These are phyloP conservation scores for Smallanthus sonchifolius DNA, from an alignment of 129 eudicot species.

Conservation along the genomic window DNA sequence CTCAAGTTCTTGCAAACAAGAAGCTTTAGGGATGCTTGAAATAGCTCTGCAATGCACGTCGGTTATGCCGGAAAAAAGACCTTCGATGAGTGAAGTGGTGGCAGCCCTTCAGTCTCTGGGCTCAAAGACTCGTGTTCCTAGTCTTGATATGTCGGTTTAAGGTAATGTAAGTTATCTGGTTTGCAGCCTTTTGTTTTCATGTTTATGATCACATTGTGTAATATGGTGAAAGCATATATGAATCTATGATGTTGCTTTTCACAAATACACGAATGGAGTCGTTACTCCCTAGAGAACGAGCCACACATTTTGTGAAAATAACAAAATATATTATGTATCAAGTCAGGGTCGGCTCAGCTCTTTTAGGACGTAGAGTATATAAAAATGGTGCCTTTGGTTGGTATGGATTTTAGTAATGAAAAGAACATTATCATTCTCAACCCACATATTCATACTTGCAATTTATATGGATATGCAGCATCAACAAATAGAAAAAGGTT, in stretches of 20 bases:
- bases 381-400: too few relatives aligned
- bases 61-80: conserved; percentile 77
- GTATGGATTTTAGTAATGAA: too few relatives aligned
- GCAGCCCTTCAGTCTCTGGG: conserved; percentile 56
- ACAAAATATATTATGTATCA: not conserved
- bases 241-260: conserved; percentile 8
- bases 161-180: conserved; percentile 24
- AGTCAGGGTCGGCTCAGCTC: too few relatives aligned
- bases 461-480: too few relatives aligned
- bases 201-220: conserved; percentile 8
- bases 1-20: conserved; percentile 38
- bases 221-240: conserved; percentile 19
- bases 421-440: too few relatives aligned
- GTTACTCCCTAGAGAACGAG: too few relatives aligned
- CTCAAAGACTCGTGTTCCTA: conserved; percentile 26
- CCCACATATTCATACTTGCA: too few relatives aligned
- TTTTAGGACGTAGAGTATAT: too few relatives aligned
- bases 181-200: conserved; percentile 24
- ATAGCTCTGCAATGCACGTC: conserved; percentile 60
- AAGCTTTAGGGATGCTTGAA: conserved; percentile 62
- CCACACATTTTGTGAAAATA: not conserved
- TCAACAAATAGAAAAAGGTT: too few relatives aligned
- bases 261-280: not conserved
- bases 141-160: conserved; percentile 8
- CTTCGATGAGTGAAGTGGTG: conserved; percentile 67